These are phyloP conservation scores for Lecanosticta acicola DNA, from an alignment of 2,329 filamentous ascomycete species.

Conservation along the genomic window DNA sequence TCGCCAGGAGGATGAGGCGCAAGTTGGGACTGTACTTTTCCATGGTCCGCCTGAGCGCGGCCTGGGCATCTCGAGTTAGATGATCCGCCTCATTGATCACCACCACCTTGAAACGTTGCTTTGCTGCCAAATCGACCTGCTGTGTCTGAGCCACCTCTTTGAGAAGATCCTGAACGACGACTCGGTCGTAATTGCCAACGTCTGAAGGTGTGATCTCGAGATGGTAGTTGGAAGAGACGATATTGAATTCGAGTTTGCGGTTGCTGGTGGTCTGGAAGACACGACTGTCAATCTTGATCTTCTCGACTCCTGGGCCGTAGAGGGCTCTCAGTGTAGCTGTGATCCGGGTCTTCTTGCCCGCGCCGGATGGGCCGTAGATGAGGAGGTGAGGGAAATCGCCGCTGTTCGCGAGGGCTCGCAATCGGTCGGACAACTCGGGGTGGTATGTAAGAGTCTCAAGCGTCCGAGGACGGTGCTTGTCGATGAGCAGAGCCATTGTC, in stretches of 20 bases:
- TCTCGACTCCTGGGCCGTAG: constrained; percentile 94
- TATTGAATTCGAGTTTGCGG: constrained; percentile 98
- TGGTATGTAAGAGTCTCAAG: constrained; percentile 82
- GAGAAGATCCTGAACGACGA: constrained; percentile 89
- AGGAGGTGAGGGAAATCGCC: constrained; percentile 97
- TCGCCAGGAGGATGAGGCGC: constrained; percentile 83
- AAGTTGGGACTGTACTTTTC: constrained; percentile 98
- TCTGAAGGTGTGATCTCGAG: constrained; percentile 97
- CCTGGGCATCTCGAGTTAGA: constrained; percentile 87
- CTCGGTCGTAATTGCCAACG: constrained; percentile 91
- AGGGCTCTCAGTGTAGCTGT: constrained; percentile 92
- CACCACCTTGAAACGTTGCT: constrained; percentile 94
- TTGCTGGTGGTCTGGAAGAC: constrained; percentile 92
- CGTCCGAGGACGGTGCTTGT: constrained; percentile 64
- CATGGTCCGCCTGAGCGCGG: constrained; percentile 91
- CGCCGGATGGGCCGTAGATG: constrained; percentile 92
- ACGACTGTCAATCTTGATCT: constrained; percentile 98
- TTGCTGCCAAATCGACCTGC: constrained; percentile 89
- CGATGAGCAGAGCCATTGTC: constrained; percentile 58
- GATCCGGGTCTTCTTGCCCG: constrained; percentile 95
- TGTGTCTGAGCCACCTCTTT: constrained; percentile 99
- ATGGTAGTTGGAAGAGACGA: constrained; percentile 94
- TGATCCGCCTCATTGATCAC: constrained; percentile 99
- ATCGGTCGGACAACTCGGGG: constrained; percentile 74
- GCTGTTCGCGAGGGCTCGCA: constrained; percentile 85